A percentile compares a stretch with the other conserved stretches of the same genome.
Evolutionary conservation across 345 rosid genomes (phyloP).

Genomic region (Trapa incisa): DNA sequence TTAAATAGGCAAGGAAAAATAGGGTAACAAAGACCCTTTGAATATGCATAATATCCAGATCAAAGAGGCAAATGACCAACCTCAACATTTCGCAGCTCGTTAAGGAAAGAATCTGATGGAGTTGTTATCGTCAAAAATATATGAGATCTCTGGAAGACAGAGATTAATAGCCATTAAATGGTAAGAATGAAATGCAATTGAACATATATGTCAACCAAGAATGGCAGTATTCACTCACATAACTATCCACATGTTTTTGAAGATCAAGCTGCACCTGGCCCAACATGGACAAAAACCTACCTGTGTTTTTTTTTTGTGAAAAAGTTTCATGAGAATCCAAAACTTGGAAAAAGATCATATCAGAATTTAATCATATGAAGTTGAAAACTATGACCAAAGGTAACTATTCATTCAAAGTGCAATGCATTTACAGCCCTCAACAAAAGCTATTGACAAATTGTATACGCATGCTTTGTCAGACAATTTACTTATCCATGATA

Average conservation of each 20-base stretch:
- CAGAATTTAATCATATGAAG: not conserved
- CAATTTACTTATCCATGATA: too few relatives aligned
- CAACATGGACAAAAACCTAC: conserved; percentile 54
- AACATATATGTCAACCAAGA: not conserved
- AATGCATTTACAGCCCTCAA: not conserved
- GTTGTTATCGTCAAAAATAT: conserved; percentile 63
- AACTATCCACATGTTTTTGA: conserved; percentile 70
- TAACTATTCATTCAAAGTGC: not conserved
- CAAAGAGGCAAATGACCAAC: conserved; percentile 27
- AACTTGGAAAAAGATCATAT: not conserved
- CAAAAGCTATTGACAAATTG: too few relatives aligned
- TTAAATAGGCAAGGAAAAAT: not conserved
- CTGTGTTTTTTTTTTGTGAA: conserved; percentile 22
- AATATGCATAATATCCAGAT: conserved; percentile 4
- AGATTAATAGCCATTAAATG: conserved; percentile 6
- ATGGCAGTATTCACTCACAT: conserved; percentile 45
- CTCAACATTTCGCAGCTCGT: conserved; percentile 92
- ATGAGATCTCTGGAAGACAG: conserved; percentile 61
- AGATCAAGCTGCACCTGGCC: conserved; percentile 81
- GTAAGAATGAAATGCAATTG: not conserved
- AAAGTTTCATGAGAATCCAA: not conserved
- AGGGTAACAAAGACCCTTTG: not conserved
- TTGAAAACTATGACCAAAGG: not conserved
- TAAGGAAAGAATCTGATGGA: conserved; percentile 90
- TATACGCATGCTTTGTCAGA: too few relatives aligned